Evolutionary conservation across 495 filamentous ascomycete species (phyloP).

Genomic region (Tuber brumale): DNA sequence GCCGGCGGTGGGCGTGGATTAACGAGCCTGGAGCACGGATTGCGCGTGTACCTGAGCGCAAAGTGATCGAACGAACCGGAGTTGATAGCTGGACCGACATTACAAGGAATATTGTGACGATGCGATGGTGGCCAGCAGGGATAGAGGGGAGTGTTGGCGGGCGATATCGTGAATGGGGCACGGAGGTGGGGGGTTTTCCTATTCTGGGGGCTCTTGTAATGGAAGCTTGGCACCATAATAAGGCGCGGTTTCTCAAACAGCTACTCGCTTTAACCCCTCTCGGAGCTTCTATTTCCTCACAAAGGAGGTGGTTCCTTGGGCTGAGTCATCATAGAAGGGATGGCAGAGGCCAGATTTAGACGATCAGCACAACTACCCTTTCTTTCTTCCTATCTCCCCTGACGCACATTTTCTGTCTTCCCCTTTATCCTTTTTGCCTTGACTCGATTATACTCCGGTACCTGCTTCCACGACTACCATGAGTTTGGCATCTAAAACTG

Average conservation of each 20-base stretch:
- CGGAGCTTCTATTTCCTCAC: not conserved
- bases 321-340: not conserved
- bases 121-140: not conserved
- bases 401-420: not conserved
- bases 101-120: not conserved
- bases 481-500: slow-evolving; percentile 82
- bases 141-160: not conserved
- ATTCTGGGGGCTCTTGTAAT: not conserved
- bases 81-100: slow-evolving; percentile 2
- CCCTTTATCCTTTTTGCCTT: not conserved
- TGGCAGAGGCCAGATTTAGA: not conserved
- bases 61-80: not conserved
- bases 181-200: not conserved
- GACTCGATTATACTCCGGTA: not conserved
- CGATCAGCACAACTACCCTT: not conserved
- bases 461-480: slow-evolving; percentile 45
- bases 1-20: not conserved
- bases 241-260: not conserved
- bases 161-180: not conserved
- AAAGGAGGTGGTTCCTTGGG: not conserved
- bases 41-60: not conserved
- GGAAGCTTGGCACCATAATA: not conserved
- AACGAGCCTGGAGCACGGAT: not conserved
- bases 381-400: slow-evolving; percentile 1
- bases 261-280: not conserved